These are phyloP conservation scores for Hypseocharis bilobata DNA, from an alignment of 441 rosid species.

Conservation along the genomic window DNA sequence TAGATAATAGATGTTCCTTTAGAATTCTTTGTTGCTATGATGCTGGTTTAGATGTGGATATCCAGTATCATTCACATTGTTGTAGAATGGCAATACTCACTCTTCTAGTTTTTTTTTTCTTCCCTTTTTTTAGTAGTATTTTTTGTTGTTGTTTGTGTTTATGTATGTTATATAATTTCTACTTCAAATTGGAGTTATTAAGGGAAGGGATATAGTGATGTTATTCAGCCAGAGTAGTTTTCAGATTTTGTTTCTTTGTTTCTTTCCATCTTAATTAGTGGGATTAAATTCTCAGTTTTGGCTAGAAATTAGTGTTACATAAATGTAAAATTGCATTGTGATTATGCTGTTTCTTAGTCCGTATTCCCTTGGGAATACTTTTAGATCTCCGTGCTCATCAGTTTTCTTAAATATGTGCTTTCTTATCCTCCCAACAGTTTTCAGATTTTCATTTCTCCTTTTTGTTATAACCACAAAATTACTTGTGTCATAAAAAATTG, in stretches of 20 bases:
- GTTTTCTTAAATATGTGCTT: neutral
- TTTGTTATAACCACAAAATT: neutral
- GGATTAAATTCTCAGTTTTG: neutral
- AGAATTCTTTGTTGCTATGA: neutral
- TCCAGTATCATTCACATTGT: too few relatives aligned
- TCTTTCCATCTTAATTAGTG: neutral
- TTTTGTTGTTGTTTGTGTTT: too few relatives aligned
- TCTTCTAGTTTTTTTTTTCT: too few relatives aligned
- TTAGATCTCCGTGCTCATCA: neutral
- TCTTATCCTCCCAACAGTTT: neutral
- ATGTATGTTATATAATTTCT: too few relatives aligned
- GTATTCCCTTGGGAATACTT: neutral
- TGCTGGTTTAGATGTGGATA: neutral
- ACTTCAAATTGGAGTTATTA: too few relatives aligned
- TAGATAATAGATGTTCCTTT: neutral
- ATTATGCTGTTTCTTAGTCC: neutral
- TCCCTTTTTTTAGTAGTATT: too few relatives aligned
- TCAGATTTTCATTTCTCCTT: neutral
- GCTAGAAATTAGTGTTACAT: neutral
- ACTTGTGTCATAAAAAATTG: neutral
- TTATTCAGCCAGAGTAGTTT: neutral
- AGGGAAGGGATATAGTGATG: too few relatives aligned
- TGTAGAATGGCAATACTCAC: too few relatives aligned
- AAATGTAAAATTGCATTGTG: neutral
- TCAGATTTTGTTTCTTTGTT: neutral